Conservation (phyloP, 1,284 basidiomycete genomes). For the Sporisorium graminicola region DNA sequence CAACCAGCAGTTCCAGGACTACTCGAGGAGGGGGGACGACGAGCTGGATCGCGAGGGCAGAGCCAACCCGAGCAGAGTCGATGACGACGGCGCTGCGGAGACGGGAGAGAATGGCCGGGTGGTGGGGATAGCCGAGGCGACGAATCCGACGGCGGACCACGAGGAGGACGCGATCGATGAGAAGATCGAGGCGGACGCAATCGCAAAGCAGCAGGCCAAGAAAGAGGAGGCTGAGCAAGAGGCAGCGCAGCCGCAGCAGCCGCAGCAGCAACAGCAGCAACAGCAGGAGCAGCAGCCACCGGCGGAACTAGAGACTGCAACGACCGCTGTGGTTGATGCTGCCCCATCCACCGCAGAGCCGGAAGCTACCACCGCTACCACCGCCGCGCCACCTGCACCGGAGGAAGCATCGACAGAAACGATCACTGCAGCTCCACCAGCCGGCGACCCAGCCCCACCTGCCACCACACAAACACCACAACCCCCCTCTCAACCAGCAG, state of each 20-base stretch:
- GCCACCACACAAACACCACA: not conserved
- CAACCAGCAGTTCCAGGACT: conserved; percentile 37
- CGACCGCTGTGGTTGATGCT: not conserved
- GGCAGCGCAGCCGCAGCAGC: no score
- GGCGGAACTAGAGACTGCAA: not conserved
- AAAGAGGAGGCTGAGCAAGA: not conserved
- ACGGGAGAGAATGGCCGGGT: no score
- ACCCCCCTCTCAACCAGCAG: not conserved
- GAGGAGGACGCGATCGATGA: conserved; percentile 32
- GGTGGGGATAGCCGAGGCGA: conserved; percentile 3
- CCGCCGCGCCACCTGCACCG: not conserved
- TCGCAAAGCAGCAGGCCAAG: conserved; percentile 20
- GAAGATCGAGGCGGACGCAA: conserved; percentile 15
- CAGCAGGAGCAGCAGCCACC: no score
- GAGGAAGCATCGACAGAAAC: not conserved
- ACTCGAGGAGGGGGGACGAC: conserved; percentile 47
- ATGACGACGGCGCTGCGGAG: not conserved
- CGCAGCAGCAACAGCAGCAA: no score
- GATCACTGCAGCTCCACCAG: not conserved
- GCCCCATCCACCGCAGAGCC: not conserved
- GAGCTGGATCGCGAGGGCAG: conserved; percentile 45
- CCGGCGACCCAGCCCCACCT: not conserved
- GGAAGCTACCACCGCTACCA: no score
- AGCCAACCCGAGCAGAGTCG: conserved; percentile 19
- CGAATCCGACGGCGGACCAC: conserved; percentile 11